A percentile compares a stretch with the other conserved stretches of the same genome.
phyloP scores from a whole-genome alignment of 2,329 filamentous ascomycete genomes.

The Venturiaceae sp. region DNA sequence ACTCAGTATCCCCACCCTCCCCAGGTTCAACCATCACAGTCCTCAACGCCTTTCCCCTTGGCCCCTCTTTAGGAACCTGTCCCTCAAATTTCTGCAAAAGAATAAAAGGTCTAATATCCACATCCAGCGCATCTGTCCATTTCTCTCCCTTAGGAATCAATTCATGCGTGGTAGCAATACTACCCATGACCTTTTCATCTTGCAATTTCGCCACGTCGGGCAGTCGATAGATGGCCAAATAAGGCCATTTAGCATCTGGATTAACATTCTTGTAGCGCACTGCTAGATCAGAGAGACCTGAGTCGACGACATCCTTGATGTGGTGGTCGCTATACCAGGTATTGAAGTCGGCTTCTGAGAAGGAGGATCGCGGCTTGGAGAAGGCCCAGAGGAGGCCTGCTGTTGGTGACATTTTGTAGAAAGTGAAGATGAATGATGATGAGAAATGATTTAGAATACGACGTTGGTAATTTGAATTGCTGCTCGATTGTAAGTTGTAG shows the following conservation, averaged over 20 bases:
- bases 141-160: constrained; percentile 2
- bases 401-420: not conserved
- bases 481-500: too few relatives aligned
- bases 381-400: not conserved
- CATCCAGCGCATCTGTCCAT: constrained; percentile 7
- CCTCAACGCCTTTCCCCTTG: constrained; percentile 5
- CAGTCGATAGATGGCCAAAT: constrained; percentile 11
- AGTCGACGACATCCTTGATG: constrained; percentile 8
- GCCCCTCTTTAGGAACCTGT: not conserved
- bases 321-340: constrained; percentile 10
- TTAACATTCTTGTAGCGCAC: constrained; percentile 11
- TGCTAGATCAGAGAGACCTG: constrained; percentile 9
- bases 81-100: constrained; percentile 9
- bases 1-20: constrained; percentile 14
- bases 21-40: constrained; percentile 14
- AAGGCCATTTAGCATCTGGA: constrained; percentile 5
- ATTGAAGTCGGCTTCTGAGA: constrained; percentile 8
- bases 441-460: too few relatives aligned
- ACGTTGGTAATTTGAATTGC: too few relatives aligned
- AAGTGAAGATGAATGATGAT: not conserved
- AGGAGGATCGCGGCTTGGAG: constrained; percentile 5
- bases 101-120: not conserved
- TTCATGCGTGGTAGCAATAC: constrained; percentile 4
- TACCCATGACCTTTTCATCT: constrained; percentile 5
- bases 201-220: constrained; percentile 8